These are phyloP conservation scores for Sarocladium oryzae DNA, from an alignment of 2,329 filamentous ascomycete species.

Conservation along the genomic window DNA sequence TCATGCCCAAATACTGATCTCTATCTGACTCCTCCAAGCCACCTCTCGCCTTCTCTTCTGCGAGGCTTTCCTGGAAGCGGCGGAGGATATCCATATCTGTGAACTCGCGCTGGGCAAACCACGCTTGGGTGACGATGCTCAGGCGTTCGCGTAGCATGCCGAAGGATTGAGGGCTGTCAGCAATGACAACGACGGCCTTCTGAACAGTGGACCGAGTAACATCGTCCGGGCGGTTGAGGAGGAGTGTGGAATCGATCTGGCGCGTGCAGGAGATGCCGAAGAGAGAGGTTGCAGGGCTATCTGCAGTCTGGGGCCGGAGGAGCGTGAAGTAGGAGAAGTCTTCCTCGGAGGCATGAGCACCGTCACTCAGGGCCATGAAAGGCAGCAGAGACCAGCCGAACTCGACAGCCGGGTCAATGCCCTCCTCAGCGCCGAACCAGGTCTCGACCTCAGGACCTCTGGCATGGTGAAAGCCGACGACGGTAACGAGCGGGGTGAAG, in stretches of 20 bases:
- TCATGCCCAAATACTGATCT: slow-evolving; percentile 84
- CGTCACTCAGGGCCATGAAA: slow-evolving; percentile 95
- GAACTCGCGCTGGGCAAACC: slow-evolving; percentile 95
- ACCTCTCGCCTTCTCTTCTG: slow-evolving; percentile 55
- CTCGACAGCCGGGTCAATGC: slow-evolving; percentile 68
- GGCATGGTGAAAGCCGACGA: slow-evolving; percentile 81
- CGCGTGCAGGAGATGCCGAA: slow-evolving; percentile 95
- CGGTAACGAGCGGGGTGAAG: slow-evolving; percentile 65
- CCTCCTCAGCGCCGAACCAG: slow-evolving; percentile 76
- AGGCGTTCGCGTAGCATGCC: slow-evolving; percentile 86
- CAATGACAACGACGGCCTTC: slow-evolving; percentile 94
- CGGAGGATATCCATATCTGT: slow-evolving; percentile 83
- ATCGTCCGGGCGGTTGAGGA: slow-evolving; percentile 74
- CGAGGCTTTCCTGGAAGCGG: slow-evolving; percentile 85
- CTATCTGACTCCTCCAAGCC: slow-evolving; percentile 61
- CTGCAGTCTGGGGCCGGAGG: slow-evolving; percentile 51
- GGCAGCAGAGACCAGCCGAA: slow-evolving; percentile 89
- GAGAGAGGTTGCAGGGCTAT: slow-evolving; percentile 65
- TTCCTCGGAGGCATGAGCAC: slow-evolving; percentile 85
- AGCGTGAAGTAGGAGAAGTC: slow-evolving; percentile 99
- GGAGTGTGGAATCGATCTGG: slow-evolving; percentile 73
- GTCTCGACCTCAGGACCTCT: slow-evolving; percentile 86
- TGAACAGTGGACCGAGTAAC: slow-evolving; percentile 97
- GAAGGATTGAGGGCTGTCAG: slow-evolving; percentile 83
- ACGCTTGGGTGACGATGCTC: slow-evolving; percentile 84